phyloP scores from a whole-genome alignment of 495 filamentous ascomycete genomes.

The Xylaria flabelliformis region DNA sequence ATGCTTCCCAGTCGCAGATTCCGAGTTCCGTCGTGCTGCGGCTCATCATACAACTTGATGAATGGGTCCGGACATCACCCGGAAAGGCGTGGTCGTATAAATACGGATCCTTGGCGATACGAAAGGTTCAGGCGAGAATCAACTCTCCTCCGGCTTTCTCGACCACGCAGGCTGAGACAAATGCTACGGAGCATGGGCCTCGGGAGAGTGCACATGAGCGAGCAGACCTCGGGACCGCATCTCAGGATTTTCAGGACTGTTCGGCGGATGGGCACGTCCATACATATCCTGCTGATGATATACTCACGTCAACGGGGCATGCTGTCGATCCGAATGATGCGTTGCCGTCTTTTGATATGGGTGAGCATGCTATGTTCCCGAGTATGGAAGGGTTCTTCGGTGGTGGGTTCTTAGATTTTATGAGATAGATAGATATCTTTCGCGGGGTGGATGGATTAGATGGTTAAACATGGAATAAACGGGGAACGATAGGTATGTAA shows the following conservation, averaged over 20 bases:
- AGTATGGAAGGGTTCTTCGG: slow-evolving; percentile 44
- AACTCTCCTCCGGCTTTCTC: neutral
- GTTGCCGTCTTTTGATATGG: slow-evolving; percentile 30
- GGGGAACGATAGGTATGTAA: neutral
- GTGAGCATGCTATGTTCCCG: slow-evolving; percentile 37
- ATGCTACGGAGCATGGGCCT: neutral
- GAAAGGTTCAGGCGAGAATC: slow-evolving; percentile 36
- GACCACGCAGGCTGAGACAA: neutral
- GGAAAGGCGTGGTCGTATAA: slow-evolving; percentile 40
- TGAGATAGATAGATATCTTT: slow-evolving; percentile 28
- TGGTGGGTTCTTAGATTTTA: slow-evolving; percentile 41
- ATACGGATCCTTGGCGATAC: slow-evolving; percentile 36
- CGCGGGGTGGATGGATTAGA: neutral
- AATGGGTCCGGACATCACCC: slow-evolving; percentile 38
- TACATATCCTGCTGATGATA: slow-evolving; percentile 24
- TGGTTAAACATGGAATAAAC: neutral
- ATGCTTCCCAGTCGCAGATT: slow-evolving; percentile 37
- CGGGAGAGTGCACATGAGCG: neutral
- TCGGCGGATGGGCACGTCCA: neutral
- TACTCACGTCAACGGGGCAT: slow-evolving; percentile 20
- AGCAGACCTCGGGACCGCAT: neutral
- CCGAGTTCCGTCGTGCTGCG: slow-evolving; percentile 33
- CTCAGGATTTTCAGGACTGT: slow-evolving; percentile 10
- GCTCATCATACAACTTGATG: slow-evolving; percentile 34
- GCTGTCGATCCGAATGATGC: slow-evolving; percentile 27